Percentiles rank a stretch among this genome's conserved stretches.
phyloP scores from a whole-genome alignment of 2,329 filamentous ascomycete species.

The Cyclaneusma minus region DNA sequence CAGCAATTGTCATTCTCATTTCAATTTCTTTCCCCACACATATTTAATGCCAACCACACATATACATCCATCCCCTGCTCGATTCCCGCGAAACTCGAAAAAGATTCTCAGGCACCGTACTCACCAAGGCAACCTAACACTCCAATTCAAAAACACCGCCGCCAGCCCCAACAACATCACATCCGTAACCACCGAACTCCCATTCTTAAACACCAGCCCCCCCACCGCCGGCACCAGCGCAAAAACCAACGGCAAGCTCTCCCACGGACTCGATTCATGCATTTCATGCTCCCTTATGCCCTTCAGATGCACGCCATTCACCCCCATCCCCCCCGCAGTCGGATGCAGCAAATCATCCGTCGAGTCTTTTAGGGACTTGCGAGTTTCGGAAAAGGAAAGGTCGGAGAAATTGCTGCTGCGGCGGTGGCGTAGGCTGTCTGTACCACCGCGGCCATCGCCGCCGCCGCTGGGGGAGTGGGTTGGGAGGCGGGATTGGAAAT shows the following conservation, averaged over 20 bases:
- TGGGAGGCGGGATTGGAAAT: background rate
- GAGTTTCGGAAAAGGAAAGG: constrained; percentile 53
- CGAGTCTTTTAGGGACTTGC: constrained; percentile 45
- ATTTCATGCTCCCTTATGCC: no score
- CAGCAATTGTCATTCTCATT: background rate
- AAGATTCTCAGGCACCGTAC: constrained; percentile 11
- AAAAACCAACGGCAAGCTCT: constrained; percentile 67
- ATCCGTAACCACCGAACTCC: constrained; percentile 71
- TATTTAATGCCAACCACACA: no score
- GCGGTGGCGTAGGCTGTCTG: no score
- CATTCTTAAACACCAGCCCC: constrained; percentile 72
- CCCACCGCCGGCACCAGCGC: constrained; percentile 76
- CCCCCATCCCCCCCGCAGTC: constrained; percentile 25
- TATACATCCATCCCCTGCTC: no score
- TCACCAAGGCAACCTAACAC: constrained; percentile 77
- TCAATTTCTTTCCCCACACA: no score
- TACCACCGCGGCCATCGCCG: no score
- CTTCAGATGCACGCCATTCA: constrained; percentile 19
- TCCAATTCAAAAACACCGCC: constrained; percentile 83
- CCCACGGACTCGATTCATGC: constrained; percentile 51
- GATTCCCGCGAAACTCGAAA: no score
- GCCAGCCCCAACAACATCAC: constrained; percentile 66
- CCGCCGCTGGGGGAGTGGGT: background rate
- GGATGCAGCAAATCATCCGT: constrained; percentile 54
- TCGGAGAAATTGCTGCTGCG: constrained; percentile 70